Conservation (phyloP, 768 basidiomycete genomes). For the Podaxis sp. region DNA sequence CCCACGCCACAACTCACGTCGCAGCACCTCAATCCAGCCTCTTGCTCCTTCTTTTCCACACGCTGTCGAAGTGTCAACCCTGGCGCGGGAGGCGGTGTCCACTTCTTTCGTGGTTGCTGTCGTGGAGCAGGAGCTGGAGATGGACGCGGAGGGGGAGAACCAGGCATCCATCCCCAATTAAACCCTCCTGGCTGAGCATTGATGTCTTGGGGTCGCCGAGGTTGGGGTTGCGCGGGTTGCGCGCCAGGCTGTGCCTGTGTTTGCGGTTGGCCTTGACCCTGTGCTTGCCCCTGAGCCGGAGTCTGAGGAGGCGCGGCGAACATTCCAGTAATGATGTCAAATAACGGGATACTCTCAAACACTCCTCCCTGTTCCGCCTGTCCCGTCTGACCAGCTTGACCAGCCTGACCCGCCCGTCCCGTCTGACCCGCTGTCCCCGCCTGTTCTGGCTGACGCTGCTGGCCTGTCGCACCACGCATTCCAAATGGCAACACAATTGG, state of each 20-base stretch:
- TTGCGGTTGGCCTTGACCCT: neutral
- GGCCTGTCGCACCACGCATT: neutral
- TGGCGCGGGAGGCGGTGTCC: slow-evolving; percentile 63
- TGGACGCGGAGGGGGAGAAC: slow-evolving; percentile 8
- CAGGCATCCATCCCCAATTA: neutral
- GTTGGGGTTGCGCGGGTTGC: slow-evolving; percentile 13
- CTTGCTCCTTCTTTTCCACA: slow-evolving; percentile 70
- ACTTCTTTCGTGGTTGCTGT: slow-evolving; percentile 39
- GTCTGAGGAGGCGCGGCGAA: neutral
- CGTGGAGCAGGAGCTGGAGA: slow-evolving; percentile 13
- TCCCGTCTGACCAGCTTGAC: neutral
- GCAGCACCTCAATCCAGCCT: slow-evolving; percentile 68
- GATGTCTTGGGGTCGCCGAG: slow-evolving; percentile 3
- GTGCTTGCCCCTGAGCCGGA: slow-evolving; percentile 6
- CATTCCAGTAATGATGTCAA: slow-evolving; percentile 1
- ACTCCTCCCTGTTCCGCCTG: neutral
- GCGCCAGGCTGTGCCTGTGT: neutral
- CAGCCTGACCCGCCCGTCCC: neutral
- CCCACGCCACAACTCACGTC: slow-evolving; percentile 76
- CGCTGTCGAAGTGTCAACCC: slow-evolving; percentile 72
- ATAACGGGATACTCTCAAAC: slow-evolving; percentile 3
- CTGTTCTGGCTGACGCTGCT: neutral
- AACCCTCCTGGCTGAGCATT: neutral
- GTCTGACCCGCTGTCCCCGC: neutral
- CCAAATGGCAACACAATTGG: slow-evolving; percentile 3